phyloP scores from a whole-genome alignment of 2,329 filamentous ascomycete species.

The Zelopaecilomyces penicillatus region DNA sequence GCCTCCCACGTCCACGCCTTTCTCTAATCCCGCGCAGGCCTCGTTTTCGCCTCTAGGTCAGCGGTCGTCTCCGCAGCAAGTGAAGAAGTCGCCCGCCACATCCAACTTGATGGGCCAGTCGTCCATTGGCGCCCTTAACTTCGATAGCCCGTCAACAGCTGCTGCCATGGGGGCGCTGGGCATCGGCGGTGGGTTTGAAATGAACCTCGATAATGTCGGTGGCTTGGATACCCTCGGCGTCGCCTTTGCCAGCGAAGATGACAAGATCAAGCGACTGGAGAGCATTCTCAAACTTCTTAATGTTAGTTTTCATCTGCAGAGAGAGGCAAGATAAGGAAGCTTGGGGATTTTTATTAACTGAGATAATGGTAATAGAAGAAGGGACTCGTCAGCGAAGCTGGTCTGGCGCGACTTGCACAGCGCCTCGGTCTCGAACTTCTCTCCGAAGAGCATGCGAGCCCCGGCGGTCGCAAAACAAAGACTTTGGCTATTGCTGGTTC shows the following conservation, averaged over 20 bases:
- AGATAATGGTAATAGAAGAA: slow-evolving; percentile 31
- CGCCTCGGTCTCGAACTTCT: slow-evolving; percentile 58
- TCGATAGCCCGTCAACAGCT: slow-evolving; percentile 56
- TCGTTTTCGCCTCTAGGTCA: slow-evolving; percentile 51
- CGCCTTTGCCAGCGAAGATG: slow-evolving; percentile 41
- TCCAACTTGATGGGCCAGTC: slow-evolving; percentile 38
- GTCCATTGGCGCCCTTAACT: slow-evolving; percentile 42
- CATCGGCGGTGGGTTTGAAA: slow-evolving; percentile 42
- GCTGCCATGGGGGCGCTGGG: slow-evolving; percentile 51
- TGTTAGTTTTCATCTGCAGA: slow-evolving; percentile 24
- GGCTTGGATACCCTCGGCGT: slow-evolving; percentile 33
- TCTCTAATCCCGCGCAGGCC: slow-evolving; percentile 49
- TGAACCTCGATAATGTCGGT: slow-evolving; percentile 42
- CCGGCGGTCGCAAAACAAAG: slow-evolving; percentile 39
- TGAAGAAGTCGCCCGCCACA: slow-evolving; percentile 55
- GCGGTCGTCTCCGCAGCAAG: slow-evolving; percentile 54
- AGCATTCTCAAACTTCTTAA: slow-evolving; percentile 41
- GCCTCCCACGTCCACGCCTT: slow-evolving; percentile 59
- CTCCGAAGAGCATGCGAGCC: slow-evolving; percentile 45
- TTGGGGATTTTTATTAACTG: slow-evolving; percentile 1
- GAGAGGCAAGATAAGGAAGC: not conserved
- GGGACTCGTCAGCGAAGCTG: slow-evolving; percentile 64
- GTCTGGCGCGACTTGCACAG: slow-evolving; percentile 62
- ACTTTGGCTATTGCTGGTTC: slow-evolving; percentile 55
- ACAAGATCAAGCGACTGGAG: slow-evolving; percentile 47